A percentile compares a stretch with the other conserved stretches of the same genome.
Conservation (phyloP, 2,329 filamentous ascomycete species). For the Fusarium luffae region DNA sequence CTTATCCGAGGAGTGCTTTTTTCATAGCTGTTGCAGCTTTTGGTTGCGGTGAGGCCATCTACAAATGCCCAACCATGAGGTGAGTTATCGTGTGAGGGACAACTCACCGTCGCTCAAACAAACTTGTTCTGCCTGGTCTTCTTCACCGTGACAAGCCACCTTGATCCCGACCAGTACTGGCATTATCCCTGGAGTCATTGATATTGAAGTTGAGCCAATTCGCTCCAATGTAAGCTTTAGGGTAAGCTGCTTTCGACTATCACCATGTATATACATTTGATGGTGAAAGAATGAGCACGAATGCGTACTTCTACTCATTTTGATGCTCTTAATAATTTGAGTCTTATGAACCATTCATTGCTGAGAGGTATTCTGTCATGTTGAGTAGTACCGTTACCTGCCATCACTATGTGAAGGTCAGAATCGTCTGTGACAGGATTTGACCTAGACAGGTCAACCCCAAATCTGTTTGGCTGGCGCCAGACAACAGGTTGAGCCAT, state of each 20-base stretch:
- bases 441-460: background rate
- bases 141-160: background rate
- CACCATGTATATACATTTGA: background rate
- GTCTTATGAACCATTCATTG: background rate
- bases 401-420: background rate
- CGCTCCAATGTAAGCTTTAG: background rate
- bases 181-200: background rate
- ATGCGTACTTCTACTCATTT: background rate
- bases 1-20: conserved; percentile 4
- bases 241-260: background rate
- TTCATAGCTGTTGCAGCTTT: conserved; percentile 1
- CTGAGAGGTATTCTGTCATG: background rate
- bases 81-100: conserved; percentile 5
- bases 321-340: background rate
- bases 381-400: background rate
- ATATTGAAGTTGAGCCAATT: background rate
- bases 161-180: background rate
- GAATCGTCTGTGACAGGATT: background rate
- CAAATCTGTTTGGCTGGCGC: too few relatives aligned
- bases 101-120: conserved; percentile 9
- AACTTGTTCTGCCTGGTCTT: background rate
- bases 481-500: background rate
- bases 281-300: background rate
- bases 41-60: conserved; percentile 35
- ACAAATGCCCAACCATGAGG: conserved; percentile 11